Evolutionary conservation across 1,139 yeast species (phyloP).

Genomic region (Suhomyces taliae): DNA sequence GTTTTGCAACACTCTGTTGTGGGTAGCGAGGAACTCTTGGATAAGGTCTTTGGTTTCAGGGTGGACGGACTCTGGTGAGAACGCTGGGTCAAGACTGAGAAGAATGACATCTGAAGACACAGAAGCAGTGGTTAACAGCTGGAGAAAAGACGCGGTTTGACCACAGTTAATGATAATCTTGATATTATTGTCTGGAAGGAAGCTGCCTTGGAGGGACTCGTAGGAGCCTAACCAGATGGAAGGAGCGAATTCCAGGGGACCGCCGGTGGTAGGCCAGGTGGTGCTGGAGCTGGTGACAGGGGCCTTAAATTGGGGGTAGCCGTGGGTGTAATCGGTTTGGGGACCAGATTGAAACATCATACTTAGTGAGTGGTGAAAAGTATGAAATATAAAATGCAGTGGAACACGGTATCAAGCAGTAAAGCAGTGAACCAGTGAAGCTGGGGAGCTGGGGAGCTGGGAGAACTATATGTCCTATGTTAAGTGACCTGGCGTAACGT

Average conservation of each 20-base stretch:
- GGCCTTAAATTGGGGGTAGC: slow-evolving; percentile 4
- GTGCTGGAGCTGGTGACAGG: slow-evolving; percentile 13
- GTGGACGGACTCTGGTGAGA: slow-evolving; percentile 12
- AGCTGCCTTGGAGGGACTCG: slow-evolving; percentile 16
- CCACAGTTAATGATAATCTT: slow-evolving; percentile 46
- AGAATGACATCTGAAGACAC: slow-evolving; percentile 42
- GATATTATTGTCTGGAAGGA: slow-evolving; percentile 28
- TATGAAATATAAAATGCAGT: no score
- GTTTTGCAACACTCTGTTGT: slow-evolving; percentile 40
- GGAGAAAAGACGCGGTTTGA: slow-evolving; percentile 33
- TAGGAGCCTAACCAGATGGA: slow-evolving; percentile 34
- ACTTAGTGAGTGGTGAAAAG: not conserved
- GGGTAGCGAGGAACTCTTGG: slow-evolving; percentile 27
- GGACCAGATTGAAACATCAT: slow-evolving; percentile 6
- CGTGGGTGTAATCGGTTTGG: slow-evolving; percentile 1
- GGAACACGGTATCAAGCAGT: no score
- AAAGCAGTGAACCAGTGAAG: no score
- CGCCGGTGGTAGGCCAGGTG: not conserved
- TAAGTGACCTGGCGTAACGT: no score
- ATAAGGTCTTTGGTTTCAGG: slow-evolving; percentile 1
- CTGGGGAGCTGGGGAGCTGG: no score
- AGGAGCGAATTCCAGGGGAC: slow-evolving; percentile 35
- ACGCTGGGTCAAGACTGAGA: slow-evolving; percentile 41
- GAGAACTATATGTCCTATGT: no score
- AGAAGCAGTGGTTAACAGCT: slow-evolving; percentile 21